Percentiles rank a stretch among this genome's conserved stretches.
Conservation (phyloP, 805 yeast species). For the Nakazawaea laoshanensis region DNA sequence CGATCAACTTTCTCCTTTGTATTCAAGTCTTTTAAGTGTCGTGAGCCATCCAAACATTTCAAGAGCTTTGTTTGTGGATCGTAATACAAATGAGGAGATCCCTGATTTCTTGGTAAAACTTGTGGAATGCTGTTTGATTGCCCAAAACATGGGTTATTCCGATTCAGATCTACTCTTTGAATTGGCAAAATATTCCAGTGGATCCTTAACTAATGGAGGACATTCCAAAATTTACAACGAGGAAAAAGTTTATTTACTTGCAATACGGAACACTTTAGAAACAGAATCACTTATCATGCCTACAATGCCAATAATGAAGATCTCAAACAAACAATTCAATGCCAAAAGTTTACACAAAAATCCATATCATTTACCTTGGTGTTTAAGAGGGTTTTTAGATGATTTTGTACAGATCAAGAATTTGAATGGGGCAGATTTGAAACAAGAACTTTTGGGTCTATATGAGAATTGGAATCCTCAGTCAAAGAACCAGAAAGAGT, state of each 20-base stretch:
- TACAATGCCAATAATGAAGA: slow-evolving; percentile 28
- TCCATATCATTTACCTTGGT: slow-evolving; percentile 90
- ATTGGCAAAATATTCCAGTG: slow-evolving; percentile 65
- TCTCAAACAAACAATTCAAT: slow-evolving; percentile 22
- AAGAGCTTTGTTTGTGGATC: slow-evolving; percentile 74
- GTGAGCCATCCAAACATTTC: slow-evolving; percentile 81
- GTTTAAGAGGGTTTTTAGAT: slow-evolving; percentile 75
- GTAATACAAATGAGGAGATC: slow-evolving; percentile 11
- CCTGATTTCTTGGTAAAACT: slow-evolving; percentile 36
- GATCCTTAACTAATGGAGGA: slow-evolving; percentile 72
- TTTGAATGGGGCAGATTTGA: slow-evolving; percentile 44
- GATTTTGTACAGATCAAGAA: slow-evolving; percentile 38
- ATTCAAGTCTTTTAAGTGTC: slow-evolving; percentile 75
- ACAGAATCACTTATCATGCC: slow-evolving; percentile 52
- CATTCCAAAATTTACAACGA: slow-evolving; percentile 79
- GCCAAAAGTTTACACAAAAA: slow-evolving; percentile 55
- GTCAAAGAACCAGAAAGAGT: slow-evolving; percentile 67
- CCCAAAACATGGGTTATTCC: slow-evolving; percentile 19
- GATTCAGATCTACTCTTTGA: slow-evolving; percentile 36
- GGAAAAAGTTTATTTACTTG: slow-evolving; percentile 70
- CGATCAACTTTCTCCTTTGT: slow-evolving; percentile 90
- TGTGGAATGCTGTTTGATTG: slow-evolving; percentile 18
- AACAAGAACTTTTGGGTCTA: slow-evolving; percentile 35
- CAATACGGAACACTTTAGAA: slow-evolving; percentile 64
- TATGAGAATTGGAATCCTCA: slow-evolving; percentile 82